A percentile compares a stretch with the other conserved stretches of the same genome.
Conservation (phyloP, 176 grass and related monocot species). For the Puccinellia tenuiflora region DNA sequence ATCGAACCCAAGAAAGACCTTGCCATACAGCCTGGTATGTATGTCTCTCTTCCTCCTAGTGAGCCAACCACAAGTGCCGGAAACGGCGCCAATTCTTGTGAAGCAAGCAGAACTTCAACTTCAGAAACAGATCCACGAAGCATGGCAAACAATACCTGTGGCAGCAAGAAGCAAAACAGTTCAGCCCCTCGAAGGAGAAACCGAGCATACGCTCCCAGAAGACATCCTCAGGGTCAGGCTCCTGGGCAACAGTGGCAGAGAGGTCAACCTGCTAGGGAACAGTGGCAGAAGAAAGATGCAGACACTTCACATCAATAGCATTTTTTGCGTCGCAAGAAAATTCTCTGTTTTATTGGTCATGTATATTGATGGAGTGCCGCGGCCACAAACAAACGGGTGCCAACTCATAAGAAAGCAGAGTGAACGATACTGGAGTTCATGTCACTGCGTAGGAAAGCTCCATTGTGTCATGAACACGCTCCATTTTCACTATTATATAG, state of each 20-base stretch:
- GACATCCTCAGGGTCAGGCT: constrained; percentile 23
- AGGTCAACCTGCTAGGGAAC: constrained; percentile 20
- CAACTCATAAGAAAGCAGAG: not conserved
- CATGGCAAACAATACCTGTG: constrained; percentile 9
- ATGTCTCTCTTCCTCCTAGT: constrained; percentile 37
- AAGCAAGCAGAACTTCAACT: constrained; percentile 19
- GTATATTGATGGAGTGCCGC: not conserved
- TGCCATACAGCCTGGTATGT: constrained; percentile 84
- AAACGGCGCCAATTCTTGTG: not conserved
- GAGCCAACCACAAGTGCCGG: constrained; percentile 1
- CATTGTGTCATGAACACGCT: not conserved
- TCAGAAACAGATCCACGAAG: constrained; percentile 18
- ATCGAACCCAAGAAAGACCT: constrained; percentile 81
- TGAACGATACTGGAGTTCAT: not conserved
- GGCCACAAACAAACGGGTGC: not conserved
- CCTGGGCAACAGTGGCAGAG: constrained; percentile 6
- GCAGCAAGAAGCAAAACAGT: constrained; percentile 48
- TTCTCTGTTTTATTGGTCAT: not conserved
- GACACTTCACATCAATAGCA: constrained; percentile 50
- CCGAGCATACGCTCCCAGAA: constrained; percentile 37
- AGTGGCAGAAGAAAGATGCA: constrained; percentile 59
- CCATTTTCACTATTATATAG: not conserved
- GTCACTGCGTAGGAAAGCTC: not conserved
- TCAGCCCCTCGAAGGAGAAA: constrained; percentile 40
- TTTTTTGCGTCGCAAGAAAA: not conserved